These are phyloP conservation scores for Leccinellum luteum DNA, from an alignment of 768 basidiomycete species.

Conservation along the genomic window DNA sequence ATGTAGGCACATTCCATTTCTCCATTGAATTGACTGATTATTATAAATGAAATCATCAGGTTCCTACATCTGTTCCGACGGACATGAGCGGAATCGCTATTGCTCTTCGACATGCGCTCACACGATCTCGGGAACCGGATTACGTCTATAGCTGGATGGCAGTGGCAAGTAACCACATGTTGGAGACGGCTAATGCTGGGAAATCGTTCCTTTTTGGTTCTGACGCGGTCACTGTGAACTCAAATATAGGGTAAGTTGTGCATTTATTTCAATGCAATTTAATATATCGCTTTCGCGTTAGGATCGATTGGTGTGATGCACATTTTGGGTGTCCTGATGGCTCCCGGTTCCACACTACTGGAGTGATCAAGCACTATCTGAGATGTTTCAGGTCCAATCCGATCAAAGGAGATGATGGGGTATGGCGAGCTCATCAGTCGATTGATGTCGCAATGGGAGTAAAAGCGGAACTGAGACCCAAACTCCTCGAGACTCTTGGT, in stretches of 20 bases:
- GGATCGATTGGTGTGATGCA: constrained; percentile 22
- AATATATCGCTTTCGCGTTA: neutral
- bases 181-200: constrained; percentile 15
- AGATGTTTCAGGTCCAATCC: constrained; percentile 27
- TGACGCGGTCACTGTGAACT: constrained; percentile 18
- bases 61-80: constrained; percentile 13
- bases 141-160: constrained; percentile 19
- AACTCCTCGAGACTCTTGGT: constrained; percentile 15
- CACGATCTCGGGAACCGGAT: constrained; percentile 10
- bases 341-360: constrained; percentile 16
- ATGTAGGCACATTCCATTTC: constrained; percentile 14
- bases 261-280: neutral
- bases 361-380: constrained; percentile 18
- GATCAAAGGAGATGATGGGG: constrained; percentile 17
- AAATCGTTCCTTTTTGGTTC: constrained; percentile 14
- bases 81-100: constrained; percentile 22
- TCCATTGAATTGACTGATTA: neutral
- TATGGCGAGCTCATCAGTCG: constrained; percentile 15
- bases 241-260: constrained; percentile 19
- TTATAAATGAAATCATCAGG: neutral
- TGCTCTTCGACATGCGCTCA: constrained; percentile 17
- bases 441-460: constrained; percentile 26
- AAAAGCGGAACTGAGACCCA: constrained; percentile 18
- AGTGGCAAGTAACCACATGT: constrained; percentile 20
- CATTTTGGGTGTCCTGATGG: constrained; percentile 22